Base-by-base conservation (phyloP, 2,329 filamentous ascomycete genomes). In the Zelopaecilomyces penicillatus region DNA sequence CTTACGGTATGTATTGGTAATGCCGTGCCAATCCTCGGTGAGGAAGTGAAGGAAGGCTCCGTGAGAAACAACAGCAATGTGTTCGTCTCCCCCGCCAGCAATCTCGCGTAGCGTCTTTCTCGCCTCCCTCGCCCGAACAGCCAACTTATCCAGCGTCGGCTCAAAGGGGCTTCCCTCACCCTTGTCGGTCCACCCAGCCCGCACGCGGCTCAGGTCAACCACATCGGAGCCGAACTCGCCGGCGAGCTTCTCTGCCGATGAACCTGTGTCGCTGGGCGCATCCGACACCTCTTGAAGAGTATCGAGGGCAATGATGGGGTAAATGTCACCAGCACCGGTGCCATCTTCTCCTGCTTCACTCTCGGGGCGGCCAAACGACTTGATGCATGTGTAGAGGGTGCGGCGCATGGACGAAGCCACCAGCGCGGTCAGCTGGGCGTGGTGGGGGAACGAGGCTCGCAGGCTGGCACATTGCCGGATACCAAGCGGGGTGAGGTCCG, bases 11-110 rank as follows among this genome's bases (percentile, higher is more conserved):
- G 19, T 41, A 19, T 12, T 41, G 5, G 45, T 47, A 7, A 76
- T 74, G 36, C 80, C 84, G 43, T 79, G 71, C 79, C 82, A 94
- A 57, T 95, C 88, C 53, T 89, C 78, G 0, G 87, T 93, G 50
- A 95, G 67, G 56, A 87, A 94, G 62, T 95, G 89, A 55, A 95
- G 61, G 54, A 90, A 85, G 1, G 85, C 86, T 2, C 89, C 89
- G 56, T 95, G 89, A 3, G 87, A 84, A 6, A 94, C 87, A 2
- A 89, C 73, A 0, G 83, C 79, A 29, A 95, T 76, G 54, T 91
- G 76, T 4, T 67, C 70, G 55, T 85, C 80, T 0, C 52, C 58
- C 1, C 54, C 48, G 1, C 57, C 65, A 1, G 60, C 61, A 42
- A 67, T 56, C 36, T 73, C 65, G 11, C 75, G 60, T 48, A 93